Percentiles rank a stretch among this genome's conserved stretches.
Evolutionary conservation across 1,284 basidiomycete genomes (phyloP).

Genomic region (Cutaneotrichosporon cutaneum): DNA sequence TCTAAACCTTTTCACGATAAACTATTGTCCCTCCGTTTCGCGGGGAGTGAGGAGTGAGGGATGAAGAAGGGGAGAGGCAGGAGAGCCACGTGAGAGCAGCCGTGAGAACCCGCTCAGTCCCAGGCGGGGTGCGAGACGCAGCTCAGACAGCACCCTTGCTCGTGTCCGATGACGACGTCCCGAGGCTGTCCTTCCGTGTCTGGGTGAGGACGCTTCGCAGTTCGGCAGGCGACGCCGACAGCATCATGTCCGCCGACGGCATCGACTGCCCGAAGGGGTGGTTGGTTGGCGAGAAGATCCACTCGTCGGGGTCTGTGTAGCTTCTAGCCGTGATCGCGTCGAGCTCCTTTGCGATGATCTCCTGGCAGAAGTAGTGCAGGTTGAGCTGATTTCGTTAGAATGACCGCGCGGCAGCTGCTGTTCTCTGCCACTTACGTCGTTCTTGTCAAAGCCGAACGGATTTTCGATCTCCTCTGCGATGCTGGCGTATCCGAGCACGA

Average conservation of each 20-base stretch:
- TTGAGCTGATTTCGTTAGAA: constrained; percentile 27
- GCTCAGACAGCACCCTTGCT: neutral
- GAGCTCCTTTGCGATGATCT: constrained; percentile 51
- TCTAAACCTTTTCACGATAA: neutral
- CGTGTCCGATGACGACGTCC: neutral
- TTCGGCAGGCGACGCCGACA: neutral
- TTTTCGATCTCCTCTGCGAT: constrained; percentile 48
- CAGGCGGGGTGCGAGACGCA: neutral
- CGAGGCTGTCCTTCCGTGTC: neutral
- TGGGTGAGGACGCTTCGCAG: constrained; percentile 16
- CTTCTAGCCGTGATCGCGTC: constrained; percentile 46
- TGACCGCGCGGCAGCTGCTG: neutral
- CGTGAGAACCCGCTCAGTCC: too few relatives aligned
- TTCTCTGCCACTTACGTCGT: constrained; percentile 28
- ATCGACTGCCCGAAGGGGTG: constrained; percentile 22
- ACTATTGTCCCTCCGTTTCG: neutral
- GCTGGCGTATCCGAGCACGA: constrained; percentile 51
- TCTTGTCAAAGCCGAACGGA: constrained; percentile 50
- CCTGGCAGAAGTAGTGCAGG: constrained; percentile 46
- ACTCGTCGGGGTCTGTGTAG: constrained; percentile 36
- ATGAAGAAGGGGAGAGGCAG: too few relatives aligned
- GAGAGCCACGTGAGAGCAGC: too few relatives aligned
- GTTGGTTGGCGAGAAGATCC: constrained; percentile 39
- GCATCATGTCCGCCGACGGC: constrained; percentile 17
- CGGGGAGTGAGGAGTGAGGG: neutral